Evolutionary conservation across 2,329 filamentous ascomycete species (phyloP), one percentile per base, ranked within the genome.

Genomic region (Aspergillus sp.): DNA sequence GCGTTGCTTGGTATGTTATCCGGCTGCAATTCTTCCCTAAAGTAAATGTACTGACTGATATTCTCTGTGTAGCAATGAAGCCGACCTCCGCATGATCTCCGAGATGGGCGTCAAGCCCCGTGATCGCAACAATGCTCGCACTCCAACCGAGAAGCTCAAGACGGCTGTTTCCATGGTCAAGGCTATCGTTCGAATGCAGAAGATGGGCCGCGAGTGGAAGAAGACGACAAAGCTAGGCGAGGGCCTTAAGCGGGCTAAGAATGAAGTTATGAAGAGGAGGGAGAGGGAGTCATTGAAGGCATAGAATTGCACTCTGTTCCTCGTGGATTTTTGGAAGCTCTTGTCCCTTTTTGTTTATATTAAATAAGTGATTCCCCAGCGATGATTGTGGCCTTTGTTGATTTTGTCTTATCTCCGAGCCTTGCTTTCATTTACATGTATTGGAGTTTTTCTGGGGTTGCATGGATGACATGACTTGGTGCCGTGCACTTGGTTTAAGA

Each of bases 51-150:
- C 62, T 70, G 62, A 64, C 66, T 71, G 68, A 69, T 60, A 58
- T 51, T 12, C 50, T 52, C 8, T 27, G 25, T 56, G 73, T 74
- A 98, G 95, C 79, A 99, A 98, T 79, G 89, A 93, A 74, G 90
- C 91, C 60, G 91, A 98, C 73, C 87, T 98, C 58, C 86, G 87
- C 52, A 89, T 97, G 70, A 87, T 98, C 62, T 85, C 89, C 66
- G 84, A 90, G 66, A 96, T 97, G 81, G 91, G 90, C 62, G 85
- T 90, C 62, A 83, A 81, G 35, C 76, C 73, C 31, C 71, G 68
- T 35, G 69, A 69, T 35, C 66, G 68, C 47, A 65, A 56, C 33
- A 67, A 66, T 60, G 55, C 69, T 57, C 69, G 72, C 53, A 67
- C 67, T 44, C 71, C 77, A 48, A 69, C 71, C 35, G 74, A 72